Conservation (phyloP, 2,329 filamentous ascomycete genomes). For the Clonostachys rhizophaga region DNA sequence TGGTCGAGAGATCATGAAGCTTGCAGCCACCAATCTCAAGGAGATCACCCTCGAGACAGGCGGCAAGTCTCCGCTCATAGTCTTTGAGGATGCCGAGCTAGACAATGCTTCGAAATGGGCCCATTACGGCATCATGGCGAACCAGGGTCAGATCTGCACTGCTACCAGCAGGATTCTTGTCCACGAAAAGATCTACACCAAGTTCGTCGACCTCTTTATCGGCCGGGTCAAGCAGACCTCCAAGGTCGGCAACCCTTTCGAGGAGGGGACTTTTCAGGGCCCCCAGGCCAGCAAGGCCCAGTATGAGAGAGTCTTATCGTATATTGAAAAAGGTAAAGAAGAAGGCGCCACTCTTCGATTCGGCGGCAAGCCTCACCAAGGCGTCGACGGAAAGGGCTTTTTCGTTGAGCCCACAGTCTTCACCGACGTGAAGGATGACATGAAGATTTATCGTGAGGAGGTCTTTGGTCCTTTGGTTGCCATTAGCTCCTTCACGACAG, state of each 20-base stretch:
- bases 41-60: conserved; percentile 21
- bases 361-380: conserved; percentile 50
- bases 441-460: conserved; percentile 13
- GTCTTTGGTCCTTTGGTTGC: conserved; percentile 16
- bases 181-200: conserved; percentile 1
- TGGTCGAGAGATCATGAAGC: conserved; percentile 57
- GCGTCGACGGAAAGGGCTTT: conserved; percentile 11
- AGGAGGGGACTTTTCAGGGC: conserved; percentile 50
- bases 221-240: conserved; percentile 26
- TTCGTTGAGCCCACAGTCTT: conserved; percentile 15
- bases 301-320: conserved; percentile 20
- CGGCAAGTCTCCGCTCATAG: conserved; percentile 22
- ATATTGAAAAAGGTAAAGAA: conserved; percentile 20
- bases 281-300: conserved; percentile 35
- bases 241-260: conserved; percentile 47
- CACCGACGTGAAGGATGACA: conserved; percentile 9
- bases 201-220: conserved; percentile 2
- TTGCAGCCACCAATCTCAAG: conserved; percentile 32
- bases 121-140: conserved; percentile 4
- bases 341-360: conserved; percentile 58
- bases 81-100: conserved; percentile 41
- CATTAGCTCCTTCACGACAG: conserved; percentile 9
- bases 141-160: conserved; percentile 8
- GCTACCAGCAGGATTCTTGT: conserved; percentile 2
- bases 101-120: conserved; percentile 27